Evolutionary conservation across 176 grass and related monocot genomes (phyloP).

Genomic region (Tillandsia fasciculata): DNA sequence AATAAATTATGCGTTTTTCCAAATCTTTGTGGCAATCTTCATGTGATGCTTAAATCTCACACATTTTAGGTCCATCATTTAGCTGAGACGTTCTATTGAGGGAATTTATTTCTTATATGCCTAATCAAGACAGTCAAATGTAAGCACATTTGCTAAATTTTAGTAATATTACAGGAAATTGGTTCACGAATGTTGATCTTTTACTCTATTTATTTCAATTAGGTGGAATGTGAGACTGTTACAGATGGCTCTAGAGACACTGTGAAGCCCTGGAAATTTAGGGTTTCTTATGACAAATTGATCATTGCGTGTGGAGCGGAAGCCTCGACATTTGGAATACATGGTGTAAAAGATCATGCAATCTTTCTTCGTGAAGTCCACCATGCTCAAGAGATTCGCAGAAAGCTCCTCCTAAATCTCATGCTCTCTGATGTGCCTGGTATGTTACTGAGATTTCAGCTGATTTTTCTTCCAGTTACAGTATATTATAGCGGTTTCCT

Average conservation of each 20-base stretch:
- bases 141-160: no score
- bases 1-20: no score
- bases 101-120: no score
- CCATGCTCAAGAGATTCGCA: conserved; percentile 88
- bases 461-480: no score
- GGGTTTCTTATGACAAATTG: conserved; percentile 87
- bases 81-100: no score
- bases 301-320: conserved; percentile 86
- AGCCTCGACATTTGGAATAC: conserved; percentile 80
- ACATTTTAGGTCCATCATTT: no score
- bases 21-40: no score
- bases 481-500: no score
- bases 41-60: no score
- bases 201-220: conserved; percentile 20
- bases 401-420: conserved; percentile 87
- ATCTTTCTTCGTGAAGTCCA: conserved; percentile 92
- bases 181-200: not conserved
- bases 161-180: no score
- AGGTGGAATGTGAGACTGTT: conserved; percentile 92
- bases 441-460: conserved; percentile 15
- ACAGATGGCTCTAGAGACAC: conserved; percentile 42
- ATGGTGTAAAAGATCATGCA: conserved; percentile 74
- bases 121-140: no score
- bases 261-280: conserved; percentile 81
- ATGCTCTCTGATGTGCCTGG: conserved; percentile 90